Evolutionary conservation across 768 basidiomycete genomes (phyloP), one percentile per base, ranked within the genome.

Genomic region (Gloeopeniophorella convolvens): DNA sequence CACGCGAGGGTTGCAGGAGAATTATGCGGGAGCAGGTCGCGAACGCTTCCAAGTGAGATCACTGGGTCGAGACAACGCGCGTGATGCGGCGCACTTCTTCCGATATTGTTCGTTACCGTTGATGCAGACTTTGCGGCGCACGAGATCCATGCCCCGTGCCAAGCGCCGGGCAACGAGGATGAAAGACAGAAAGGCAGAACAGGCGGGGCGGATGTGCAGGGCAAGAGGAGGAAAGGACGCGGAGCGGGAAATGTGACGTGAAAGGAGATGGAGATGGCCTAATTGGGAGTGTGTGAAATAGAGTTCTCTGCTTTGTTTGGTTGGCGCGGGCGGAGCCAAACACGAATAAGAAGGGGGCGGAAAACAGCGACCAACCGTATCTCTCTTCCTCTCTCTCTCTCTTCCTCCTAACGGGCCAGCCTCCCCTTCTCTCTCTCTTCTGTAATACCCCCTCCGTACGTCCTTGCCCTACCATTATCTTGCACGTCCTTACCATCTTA

Each of bases 391-490:
- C 51, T 44, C 53, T 64, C 63, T 59, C 59, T 54, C 65, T 61
- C 59, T 60, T 62, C 57, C 46, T 39, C 37, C 40, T 51, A 51
- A 45, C 49, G 60, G 60, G 56, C 56, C 54, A 45, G 24, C 48
- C 67, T 70, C 72, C 70, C 67, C 71, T 72, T 75, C 70, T 72
- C 75, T 77, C 76, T 78, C 74, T 73, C 77, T 72, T 80, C 70
- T 73, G 70, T 74, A 72, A 75, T 76, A 68, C 68, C 70, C 69
- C 23, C 49, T n/a, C 35, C 20, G 42, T 48, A 18, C 30, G 47
- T 53, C 10, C 15, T 3, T 8, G 4, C 33, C 23, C n/a, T 5
- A 4, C 1, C 27, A 16, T 2, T 28, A 3, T 26, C 40, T 7
- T 32, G 32, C n/a, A 1, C 20, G 24, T 43, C 32, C 26, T 28